Base-by-base conservation (phyloP, 2,329 filamentous ascomycete genomes). In the Monosporascus sp. region DNA sequence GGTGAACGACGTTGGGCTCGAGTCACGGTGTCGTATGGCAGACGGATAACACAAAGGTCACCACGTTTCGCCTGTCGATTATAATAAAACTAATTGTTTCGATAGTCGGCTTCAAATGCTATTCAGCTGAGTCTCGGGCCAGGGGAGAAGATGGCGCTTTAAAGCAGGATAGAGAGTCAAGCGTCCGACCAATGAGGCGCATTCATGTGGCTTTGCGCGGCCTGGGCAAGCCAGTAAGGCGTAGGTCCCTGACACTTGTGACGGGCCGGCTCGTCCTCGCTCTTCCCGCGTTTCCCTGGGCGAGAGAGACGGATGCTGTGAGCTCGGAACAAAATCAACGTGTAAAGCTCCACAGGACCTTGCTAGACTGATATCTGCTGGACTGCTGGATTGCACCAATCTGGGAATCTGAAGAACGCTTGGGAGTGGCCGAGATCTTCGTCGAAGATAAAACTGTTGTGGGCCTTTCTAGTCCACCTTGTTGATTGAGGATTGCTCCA, bases 401-500 rank as follows among this genome's bases (percentile, higher is more conserved):
- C 60, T 60, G 62, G 53, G 9, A 58, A 59, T 57, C 58, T 61
- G 54, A 53, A 63, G 50, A 60, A 54, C 56, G 52, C 54, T 58
- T 55, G 54, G 58, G 56, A 51, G 54, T 59, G 53, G 59, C 55
- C 57, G 58, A 56, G 52, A 59, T 55, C 52, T 51, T 58, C 56
- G 57, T 41, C 54, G 40, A 43, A 62, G 54, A 60, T 55, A 60
- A 62, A 62, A 58, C 57, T 53, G 55, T 55, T 61, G 63, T 63
- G 63, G 63, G 58, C 60, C 59, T 61, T 52, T 49, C 55, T 57
- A 53, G 58, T 64, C 60, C 57, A 64, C 61, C 59, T 61, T 65
- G 61, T 60, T 65, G 61, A 60, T 61, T 60, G 48, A 58, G 51
- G 50, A 58, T 52, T 57, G 55, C 58, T 57, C 56, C 51, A 58